phyloP scores from a whole-genome alignment of 164 flowering plant species.

The Macadamia tetraphylla region DNA sequence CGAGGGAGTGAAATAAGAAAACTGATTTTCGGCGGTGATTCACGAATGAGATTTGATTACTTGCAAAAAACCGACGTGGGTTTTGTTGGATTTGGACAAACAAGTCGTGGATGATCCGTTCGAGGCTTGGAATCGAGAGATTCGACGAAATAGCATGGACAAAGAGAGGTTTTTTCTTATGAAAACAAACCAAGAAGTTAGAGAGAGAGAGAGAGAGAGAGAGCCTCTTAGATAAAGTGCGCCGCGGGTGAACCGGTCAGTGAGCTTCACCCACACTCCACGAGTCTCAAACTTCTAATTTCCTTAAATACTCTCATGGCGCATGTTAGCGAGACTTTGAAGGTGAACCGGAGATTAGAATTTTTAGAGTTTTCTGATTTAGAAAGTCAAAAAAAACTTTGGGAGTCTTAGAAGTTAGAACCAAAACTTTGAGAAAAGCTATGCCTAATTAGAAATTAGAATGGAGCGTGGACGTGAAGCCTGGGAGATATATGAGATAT shows the following conservation, averaged over 20 bases:
- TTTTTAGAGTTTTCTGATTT: too few relatives aligned
- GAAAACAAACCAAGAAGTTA: conserved; percentile 6
- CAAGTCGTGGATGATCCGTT: conserved; percentile 24
- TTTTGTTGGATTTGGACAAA: conserved; percentile 20
- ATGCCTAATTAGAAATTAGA: too few relatives aligned
- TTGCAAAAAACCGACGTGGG: conserved; percentile 30
- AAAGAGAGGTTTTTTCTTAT: conserved; percentile 6
- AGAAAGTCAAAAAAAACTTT: too few relatives aligned
- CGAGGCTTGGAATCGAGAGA: conserved; percentile 33
- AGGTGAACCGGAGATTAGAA: too few relatives aligned
- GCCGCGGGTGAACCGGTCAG: conserved; percentile 1
- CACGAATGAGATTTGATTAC: conserved; percentile 15
- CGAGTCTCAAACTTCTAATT: not conserved
- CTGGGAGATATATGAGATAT: too few relatives aligned
- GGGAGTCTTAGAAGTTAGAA: too few relatives aligned
- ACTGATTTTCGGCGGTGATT: conserved; percentile 14
- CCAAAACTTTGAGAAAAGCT: too few relatives aligned
- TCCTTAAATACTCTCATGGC: too few relatives aligned
- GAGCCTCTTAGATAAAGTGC: conserved; percentile 1
- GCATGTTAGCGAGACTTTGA: too few relatives aligned
- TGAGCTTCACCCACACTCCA: conserved; percentile 4
- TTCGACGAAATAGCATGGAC: conserved; percentile 20
- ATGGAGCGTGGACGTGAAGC: too few relatives aligned
- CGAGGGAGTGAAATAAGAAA: not conserved
- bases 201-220: not conserved